Base-by-base conservation (phyloP, 2,329 filamentous ascomycete genomes). In the Aspergillus texensis region DNA sequence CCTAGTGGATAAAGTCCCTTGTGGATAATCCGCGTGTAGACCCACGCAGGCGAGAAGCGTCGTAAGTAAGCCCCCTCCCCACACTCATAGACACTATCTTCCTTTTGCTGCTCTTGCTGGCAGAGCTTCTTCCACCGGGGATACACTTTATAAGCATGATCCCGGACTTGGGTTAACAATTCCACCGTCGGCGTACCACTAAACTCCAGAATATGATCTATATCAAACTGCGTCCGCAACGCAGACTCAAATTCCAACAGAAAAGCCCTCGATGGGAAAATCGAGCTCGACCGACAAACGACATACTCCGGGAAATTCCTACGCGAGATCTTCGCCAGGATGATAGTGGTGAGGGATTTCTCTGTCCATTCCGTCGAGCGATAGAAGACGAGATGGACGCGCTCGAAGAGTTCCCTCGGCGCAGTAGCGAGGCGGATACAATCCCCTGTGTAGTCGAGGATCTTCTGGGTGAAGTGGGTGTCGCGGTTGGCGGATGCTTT, bases 331-430 rank as follows among this genome's bases (percentile, higher is more conserved):
- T 94, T 94, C 9, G 95, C 92, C 6, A 99, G 84, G 52, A 99
- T 97, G 60, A 98, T 94, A 0, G 94, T 94, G 1, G 93, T 98
- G 16, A 99, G 82, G 1, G 94, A 97, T 76, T 97, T 98, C 71
- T 98, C 94, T 0, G 94, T 96, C 95, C 95, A 99, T 75, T 97
- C 92, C 0, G 93, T 96, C 11, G 94, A 97, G 63, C 94, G 86
- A 77, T 98, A 98, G 76, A 97, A 99, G 32, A 99, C 93, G 2
- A 99, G 81, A 79, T 98, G 95, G 0, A 98, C 93, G 30, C 95
- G 88, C 76, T 97, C 93, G 71, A 99, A 99, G 0, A 99, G 85
- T 71, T 89, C 92, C 66, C 93, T 86, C 0, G 89, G 85, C 0
- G 86, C 79, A 0, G 89, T 79, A 0, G 92, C 92, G 14, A 99